Percentiles rank a stretch among this genome's conserved stretches.
Evolutionary conservation across 2,329 filamentous ascomycete species (phyloP).

Genomic region (Aspergillus vadensis): DNA sequence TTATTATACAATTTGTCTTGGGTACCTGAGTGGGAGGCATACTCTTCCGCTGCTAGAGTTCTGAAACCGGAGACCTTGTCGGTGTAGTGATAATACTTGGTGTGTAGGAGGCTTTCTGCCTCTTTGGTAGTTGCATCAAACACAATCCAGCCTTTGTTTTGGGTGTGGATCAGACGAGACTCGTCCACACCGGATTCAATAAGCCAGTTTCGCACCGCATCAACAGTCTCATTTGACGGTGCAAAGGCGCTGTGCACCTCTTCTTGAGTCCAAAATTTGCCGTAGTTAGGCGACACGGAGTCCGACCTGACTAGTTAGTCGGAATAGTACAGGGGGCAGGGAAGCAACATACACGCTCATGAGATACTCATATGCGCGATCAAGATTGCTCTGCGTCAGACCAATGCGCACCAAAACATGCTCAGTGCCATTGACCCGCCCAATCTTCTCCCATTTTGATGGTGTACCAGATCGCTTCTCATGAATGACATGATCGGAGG

Average conservation of each 20-base stretch:
- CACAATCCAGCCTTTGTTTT: conserved; percentile 43
- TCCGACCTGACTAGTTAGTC: conserved; percentile 27
- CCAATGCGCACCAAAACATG: conserved; percentile 26
- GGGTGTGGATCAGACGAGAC: conserved; percentile 30
- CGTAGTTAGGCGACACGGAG: conserved; percentile 40
- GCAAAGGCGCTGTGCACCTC: conserved; percentile 42
- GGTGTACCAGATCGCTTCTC: neutral
- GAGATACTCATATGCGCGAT: conserved; percentile 31
- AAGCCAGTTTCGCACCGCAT: conserved; percentile 33
- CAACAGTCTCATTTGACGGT: conserved; percentile 31
- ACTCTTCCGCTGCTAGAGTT: conserved; percentile 45
- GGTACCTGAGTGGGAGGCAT: conserved; percentile 13
- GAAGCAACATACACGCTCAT: conserved; percentile 33
- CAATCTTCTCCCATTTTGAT: neutral
- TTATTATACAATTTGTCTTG: too few relatives aligned
- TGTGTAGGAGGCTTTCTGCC: conserved; percentile 41
- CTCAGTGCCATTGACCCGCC: neutral
- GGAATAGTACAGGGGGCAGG: fast-evolving
- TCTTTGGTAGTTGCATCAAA: conserved; percentile 43
- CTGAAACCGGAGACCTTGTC: conserved; percentile 34
- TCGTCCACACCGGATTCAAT: conserved; percentile 28
- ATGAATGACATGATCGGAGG: conserved; percentile 1
- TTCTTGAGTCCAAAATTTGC: conserved; percentile 34
- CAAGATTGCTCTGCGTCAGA: conserved; percentile 31
- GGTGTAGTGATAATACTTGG: conserved; percentile 44